phyloP scores from a whole-genome alignment of 1,139 yeast genomes.

The Kurtzmaniella quercitrusa region DNA sequence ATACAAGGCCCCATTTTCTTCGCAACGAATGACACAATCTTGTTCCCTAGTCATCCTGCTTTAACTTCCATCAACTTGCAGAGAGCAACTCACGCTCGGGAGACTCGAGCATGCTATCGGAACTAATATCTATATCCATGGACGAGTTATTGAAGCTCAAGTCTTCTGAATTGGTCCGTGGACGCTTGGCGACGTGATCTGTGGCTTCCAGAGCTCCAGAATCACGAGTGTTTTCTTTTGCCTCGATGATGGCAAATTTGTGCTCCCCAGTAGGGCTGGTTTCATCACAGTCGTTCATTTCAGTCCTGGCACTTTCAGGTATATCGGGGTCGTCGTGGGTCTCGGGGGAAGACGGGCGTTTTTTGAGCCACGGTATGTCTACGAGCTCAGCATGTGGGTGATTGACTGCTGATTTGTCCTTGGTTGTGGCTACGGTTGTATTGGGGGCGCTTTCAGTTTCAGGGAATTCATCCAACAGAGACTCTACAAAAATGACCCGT shows the following conservation, averaged over 20 bases:
- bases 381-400: constrained; percentile 18
- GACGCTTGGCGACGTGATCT: constrained; percentile 7
- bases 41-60: no score
- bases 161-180: constrained; percentile 7
- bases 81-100: constrained; percentile 3
- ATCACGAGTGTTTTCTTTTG: constrained; percentile 3
- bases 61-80: not conserved
- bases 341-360: constrained; percentile 14
- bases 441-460: constrained; percentile 8
- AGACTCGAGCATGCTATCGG: constrained; percentile 6
- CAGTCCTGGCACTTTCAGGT: constrained; percentile 2
- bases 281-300: not conserved
- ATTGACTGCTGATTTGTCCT: constrained; percentile 5
- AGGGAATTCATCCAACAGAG: constrained; percentile 24
- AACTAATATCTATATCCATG: constrained; percentile 14
- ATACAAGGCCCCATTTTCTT: no score
- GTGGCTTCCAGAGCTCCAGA: constrained; percentile 6
- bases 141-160: constrained; percentile 5
- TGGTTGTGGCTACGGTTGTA: constrained; percentile 8
- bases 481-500: constrained; percentile 25
- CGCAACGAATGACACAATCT: no score
- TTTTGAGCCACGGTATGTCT: constrained; percentile 47
- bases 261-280: not conserved
- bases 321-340: constrained; percentile 16
- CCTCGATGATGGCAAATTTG: constrained; percentile 1